These are phyloP conservation scores for Zizania latifolia DNA, from an alignment of 176 grass and related monocot species.

Conservation along the genomic window DNA sequence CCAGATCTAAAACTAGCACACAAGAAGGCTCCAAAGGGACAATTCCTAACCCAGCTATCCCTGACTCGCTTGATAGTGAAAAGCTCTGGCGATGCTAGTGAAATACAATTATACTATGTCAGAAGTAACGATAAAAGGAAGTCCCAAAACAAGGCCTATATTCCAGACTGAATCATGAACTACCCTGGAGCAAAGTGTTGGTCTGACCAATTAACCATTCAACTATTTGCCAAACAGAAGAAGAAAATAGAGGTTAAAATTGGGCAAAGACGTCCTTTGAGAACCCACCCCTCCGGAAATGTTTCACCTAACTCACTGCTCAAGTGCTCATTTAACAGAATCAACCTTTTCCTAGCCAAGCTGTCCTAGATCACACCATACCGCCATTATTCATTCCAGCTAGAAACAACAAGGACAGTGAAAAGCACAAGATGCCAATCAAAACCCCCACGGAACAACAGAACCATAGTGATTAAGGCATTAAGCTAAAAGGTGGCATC, in stretches of 20 bases:
- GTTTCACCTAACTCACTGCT: conserved; percentile 10
- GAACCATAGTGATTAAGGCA: conserved; percentile 7
- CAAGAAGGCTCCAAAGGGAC: conserved; percentile 5
- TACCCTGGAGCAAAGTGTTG: background rate
- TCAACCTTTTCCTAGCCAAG: background rate
- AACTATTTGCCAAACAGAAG: background rate
- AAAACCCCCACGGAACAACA: conserved; percentile 8
- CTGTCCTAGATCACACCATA: conserved; percentile 25
- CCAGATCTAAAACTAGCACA: conserved; percentile 11
- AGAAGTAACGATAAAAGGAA: background rate
- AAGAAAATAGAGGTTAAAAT: background rate
- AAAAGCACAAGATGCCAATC: conserved; percentile 23
- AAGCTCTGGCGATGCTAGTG: background rate
- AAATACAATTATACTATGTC: background rate
- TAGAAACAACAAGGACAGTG: conserved; percentile 12
- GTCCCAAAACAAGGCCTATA: background rate
- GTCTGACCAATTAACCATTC: background rate
- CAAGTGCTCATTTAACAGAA: conserved; percentile 26
- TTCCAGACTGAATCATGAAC: background rate
- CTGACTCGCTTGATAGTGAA: conserved; percentile 10
- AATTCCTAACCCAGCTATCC: background rate
- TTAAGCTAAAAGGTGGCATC: conserved; percentile 9
- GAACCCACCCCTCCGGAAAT: background rate
- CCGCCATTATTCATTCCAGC: conserved; percentile 28
- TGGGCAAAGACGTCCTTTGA: background rate